These are phyloP conservation scores for Echria macrotheca DNA, from an alignment of 495 filamentous ascomycete genomes.

Conservation along the genomic window DNA sequence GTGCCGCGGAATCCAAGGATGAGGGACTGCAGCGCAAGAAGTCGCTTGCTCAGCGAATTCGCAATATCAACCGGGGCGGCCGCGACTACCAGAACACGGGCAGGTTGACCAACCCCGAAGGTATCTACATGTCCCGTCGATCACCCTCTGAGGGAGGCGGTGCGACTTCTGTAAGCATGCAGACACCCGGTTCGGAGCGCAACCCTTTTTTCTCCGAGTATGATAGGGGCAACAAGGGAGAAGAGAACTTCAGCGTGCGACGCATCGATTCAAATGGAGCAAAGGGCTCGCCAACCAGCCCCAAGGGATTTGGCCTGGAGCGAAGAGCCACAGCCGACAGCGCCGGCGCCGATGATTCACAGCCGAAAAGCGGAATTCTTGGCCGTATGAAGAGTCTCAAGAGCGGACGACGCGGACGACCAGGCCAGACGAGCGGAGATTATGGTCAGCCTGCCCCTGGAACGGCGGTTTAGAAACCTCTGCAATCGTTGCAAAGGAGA, in stretches of 20 bases:
- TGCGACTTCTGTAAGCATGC: constrained; percentile 66
- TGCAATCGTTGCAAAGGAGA: constrained; percentile 4
- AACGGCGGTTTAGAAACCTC: constrained; percentile 26
- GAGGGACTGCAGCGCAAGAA: constrained; percentile 84
- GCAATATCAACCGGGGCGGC: constrained; percentile 56
- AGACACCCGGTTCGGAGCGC: constrained; percentile 55
- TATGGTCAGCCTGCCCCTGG: constrained; percentile 19
- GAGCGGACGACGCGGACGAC: constrained; percentile 43
- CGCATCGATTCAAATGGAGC: constrained; percentile 36
- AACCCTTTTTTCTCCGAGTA: constrained; percentile 92
- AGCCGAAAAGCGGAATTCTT: constrained; percentile 62
- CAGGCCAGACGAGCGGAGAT: constrained; percentile 28
- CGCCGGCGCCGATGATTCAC: constrained; percentile 32
- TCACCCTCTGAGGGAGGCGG: constrained; percentile 46
- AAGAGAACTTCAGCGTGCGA: constrained; percentile 39
- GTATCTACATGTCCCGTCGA: constrained; percentile 26
- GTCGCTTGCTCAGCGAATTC: constrained; percentile 81
- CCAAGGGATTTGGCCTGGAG: constrained; percentile 54
- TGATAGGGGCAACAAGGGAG: constrained; percentile 44
- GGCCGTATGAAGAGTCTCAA: constrained; percentile 86
- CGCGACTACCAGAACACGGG: constrained; percentile 47
- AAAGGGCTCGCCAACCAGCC: constrained; percentile 55
- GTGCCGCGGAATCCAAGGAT: constrained; percentile 39
- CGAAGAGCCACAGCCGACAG: constrained; percentile 67
- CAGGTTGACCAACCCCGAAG: constrained; percentile 49